phyloP scores from a whole-genome alignment of 2,329 filamentous ascomycete species.

The Cryphonectria japonica region DNA sequence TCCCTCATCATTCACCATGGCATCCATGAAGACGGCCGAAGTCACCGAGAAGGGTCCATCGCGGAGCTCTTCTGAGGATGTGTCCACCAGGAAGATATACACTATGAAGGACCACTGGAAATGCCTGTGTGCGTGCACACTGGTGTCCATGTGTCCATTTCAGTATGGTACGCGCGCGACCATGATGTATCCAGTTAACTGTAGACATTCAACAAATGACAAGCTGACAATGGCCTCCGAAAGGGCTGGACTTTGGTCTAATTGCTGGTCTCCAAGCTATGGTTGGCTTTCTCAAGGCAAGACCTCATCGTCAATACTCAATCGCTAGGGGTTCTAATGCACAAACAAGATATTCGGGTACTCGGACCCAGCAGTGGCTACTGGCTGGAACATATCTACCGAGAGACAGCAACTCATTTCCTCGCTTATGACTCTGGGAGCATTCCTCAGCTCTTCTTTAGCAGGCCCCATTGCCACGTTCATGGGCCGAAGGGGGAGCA shows the following conservation, averaged over 20 bases:
- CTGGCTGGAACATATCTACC: slow-evolving; percentile 51
- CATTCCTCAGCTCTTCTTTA: slow-evolving; percentile 48
- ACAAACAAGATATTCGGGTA: slow-evolving; percentile 42
- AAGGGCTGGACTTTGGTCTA: slow-evolving; percentile 48
- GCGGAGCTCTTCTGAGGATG: not conserved
- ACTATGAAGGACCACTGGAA: slow-evolving; percentile 38
- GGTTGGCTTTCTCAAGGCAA: slow-evolving; percentile 51
- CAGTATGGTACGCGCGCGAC: slow-evolving; percentile 48
- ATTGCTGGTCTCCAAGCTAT: slow-evolving; percentile 56
- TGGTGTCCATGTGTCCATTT: slow-evolving; percentile 54
- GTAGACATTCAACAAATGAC: not conserved
- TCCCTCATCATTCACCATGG: slow-evolving; percentile 4
- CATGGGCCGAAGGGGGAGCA: slow-evolving; percentile 40
- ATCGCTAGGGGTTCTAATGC: not conserved
- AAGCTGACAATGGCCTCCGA: not conserved
- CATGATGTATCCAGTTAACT: not conserved
- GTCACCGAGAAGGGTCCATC: not conserved
- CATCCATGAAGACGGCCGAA: slow-evolving; percentile 8
- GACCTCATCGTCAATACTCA: not conserved
- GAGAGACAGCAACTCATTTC: slow-evolving; percentile 52
- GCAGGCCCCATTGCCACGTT: slow-evolving; percentile 44
- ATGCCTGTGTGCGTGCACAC: slow-evolving; percentile 46
- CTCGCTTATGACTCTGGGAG: slow-evolving; percentile 52
- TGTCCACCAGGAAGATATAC: not conserved
- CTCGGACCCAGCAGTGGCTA: slow-evolving; percentile 38